phyloP scores from a whole-genome alignment of 257 asterid species.

The Przewalskia tangutica region DNA sequence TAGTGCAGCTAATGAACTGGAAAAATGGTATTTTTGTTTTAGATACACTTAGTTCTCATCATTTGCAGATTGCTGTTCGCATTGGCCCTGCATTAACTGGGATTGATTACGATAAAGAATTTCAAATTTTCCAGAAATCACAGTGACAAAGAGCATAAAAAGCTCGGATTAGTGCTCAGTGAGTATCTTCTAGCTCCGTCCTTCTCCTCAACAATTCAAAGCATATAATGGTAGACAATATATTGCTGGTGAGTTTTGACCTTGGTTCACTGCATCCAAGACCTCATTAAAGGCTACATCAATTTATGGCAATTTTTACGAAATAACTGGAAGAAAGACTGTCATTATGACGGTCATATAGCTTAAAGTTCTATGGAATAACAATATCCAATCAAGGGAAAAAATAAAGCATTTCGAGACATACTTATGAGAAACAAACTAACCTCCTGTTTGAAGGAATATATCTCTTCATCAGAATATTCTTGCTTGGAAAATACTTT shows the following conservation, averaged over 20 bases:
- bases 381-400: neutral
- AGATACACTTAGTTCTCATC: neutral
- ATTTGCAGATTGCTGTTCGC: neutral
- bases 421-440: constrained; percentile 11
- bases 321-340: neutral
- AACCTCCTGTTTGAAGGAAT: constrained; percentile 91
- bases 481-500: constrained; percentile 84
- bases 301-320: neutral
- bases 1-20: neutral
- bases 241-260: neutral
- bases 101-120: neutral
- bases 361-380: neutral
- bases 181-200: no score
- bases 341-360: neutral
- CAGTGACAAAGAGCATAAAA: neutral
- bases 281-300: neutral
- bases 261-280: neutral
- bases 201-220: no score
- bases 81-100: neutral
- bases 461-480: constrained; percentile 71
- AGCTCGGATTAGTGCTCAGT: no score
- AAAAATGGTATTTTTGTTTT: neutral
- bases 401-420: neutral
- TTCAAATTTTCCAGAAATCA: neutral
- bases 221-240: no score